Evolutionary conservation across 78 protist genomes (phyloP), one percentile per base, ranked within the genome.

Genomic region (Dictyostelium capitatum): DNA sequence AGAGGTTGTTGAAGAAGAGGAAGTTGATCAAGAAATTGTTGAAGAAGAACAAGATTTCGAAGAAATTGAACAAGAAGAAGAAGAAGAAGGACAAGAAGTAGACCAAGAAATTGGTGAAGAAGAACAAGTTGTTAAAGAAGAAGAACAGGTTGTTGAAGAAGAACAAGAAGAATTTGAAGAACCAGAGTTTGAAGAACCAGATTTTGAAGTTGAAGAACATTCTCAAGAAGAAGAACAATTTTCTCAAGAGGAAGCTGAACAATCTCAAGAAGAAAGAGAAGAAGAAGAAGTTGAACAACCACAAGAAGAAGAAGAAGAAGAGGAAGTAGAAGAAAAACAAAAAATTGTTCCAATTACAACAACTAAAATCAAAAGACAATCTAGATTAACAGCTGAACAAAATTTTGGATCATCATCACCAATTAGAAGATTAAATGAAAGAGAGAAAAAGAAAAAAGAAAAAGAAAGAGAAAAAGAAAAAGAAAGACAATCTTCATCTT

Each of bases 301-400:
- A 57, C 37, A 12, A 62, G 70, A 62, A 20, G 74, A 67, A 67
- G 78, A 70, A 70, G 46, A 15, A 70, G 32, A 70, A 70, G 78
- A 70, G 32, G 78, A 70, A 2, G 20, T n/a, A 14, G 48, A 37
- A 70, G 32, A 41, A 41, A 70, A 70, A 41, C 78, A 41, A 70
- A 30, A 30, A 70, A 70, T 70, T 41, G 15, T 37, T 12, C 51
- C 78, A 70, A 70, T 70, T 37, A 25, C 51, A 70, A 70, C 78
- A 12, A 37, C 43, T 2, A 37, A 37, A 37, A 2, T 37, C 2
- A 37, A 37, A 37, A 12, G 62, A 19, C 62, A 12, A 54, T 19
- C 62, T 54, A 54, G 62, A 54, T 17, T 54, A 1, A 1, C 19
- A 17, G 62, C 62, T 3, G 19, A 54, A 54, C 28, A 54, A 54